Percentiles rank a stretch among this genome's conserved stretches.
Evolutionary conservation across 345 rosid genomes (phyloP).

Genomic region (Citrus glauca): DNA sequence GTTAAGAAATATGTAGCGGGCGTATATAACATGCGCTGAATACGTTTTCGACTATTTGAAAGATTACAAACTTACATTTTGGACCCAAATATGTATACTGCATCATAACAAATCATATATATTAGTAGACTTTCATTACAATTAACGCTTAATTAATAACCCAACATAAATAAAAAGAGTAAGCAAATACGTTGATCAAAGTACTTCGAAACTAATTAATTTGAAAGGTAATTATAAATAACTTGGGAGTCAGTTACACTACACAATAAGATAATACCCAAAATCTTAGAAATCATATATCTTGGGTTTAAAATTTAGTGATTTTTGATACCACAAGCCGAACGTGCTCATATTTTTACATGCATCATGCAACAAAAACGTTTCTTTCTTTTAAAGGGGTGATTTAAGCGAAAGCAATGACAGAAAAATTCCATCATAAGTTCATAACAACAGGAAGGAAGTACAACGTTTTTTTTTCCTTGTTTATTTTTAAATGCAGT

Average conservation of each 20-base stretch:
- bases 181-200: neutral
- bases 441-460: neutral
- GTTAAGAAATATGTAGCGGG: neutral
- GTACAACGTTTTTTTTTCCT: neutral
- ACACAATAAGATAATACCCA: neutral
- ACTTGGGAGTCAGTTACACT: neutral
- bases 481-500: no score
- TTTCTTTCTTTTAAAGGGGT: neutral
- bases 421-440: neutral
- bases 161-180: accelerated
- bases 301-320: no score
- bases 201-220: neutral
- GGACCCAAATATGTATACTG: no score
- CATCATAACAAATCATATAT: no score
- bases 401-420: neutral
- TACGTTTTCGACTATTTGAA: no score
- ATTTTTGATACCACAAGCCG: neutral
- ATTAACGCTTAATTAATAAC: neutral
- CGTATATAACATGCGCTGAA: no score
- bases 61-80: no score
- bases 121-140: no score
- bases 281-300: neutral
- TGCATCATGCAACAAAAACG: neutral
- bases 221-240: no score
- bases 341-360: neutral